Evolutionary conservation across 1,284 basidiomycete species (phyloP).

Genomic region (Takashimella tepidaria): DNA sequence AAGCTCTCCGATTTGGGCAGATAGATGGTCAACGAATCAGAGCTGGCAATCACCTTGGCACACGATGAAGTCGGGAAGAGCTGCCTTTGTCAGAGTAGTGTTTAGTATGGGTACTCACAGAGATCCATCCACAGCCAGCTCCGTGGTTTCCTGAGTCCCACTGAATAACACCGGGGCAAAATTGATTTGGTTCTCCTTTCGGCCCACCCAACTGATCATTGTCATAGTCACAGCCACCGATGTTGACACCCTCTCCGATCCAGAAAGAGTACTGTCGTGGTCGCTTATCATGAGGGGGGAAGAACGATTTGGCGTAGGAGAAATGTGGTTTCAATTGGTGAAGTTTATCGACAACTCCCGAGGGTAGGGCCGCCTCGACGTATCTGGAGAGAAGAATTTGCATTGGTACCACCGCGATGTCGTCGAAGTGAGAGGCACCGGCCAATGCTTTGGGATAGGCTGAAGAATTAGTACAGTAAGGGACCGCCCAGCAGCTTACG

Average conservation of each 20-base stretch:
- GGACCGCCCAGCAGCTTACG: too few relatives aligned
- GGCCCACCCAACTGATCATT: constrained; percentile 15
- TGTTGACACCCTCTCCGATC: constrained; percentile 13
- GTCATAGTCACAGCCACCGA: constrained; percentile 17
- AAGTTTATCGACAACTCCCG: constrained; percentile 4
- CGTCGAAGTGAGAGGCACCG: constrained; percentile 14
- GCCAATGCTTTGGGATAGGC: not conserved
- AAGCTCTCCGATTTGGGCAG: constrained; percentile 5
- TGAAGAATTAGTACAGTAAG: constrained; percentile 5
- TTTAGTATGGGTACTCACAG: constrained; percentile 11
- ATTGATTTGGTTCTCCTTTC: constrained; percentile 4
- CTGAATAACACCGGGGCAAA: constrained; percentile 16
- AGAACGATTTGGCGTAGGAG: constrained; percentile 7
- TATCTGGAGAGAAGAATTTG: constrained; percentile 16
- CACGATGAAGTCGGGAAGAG: constrained; percentile 11
- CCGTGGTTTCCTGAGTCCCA: constrained; percentile 19
- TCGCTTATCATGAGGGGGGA: constrained; percentile 9
- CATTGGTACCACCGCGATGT: constrained; percentile 15
- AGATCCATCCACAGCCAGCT: constrained; percentile 17
- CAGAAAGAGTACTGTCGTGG: constrained; percentile 15
- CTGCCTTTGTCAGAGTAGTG: constrained; percentile 10
- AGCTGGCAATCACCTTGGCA: constrained; percentile 4
- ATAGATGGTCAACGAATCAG: constrained; percentile 6
- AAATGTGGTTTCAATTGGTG: constrained; percentile 6
- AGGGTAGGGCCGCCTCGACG: constrained; percentile 8